A percentile compares a stretch with the other conserved stretches of the same genome.
These are phyloP conservation scores for Chlamydomonas schloesseri DNA, from an alignment of 139 green algal species.

Conservation along the genomic window DNA sequence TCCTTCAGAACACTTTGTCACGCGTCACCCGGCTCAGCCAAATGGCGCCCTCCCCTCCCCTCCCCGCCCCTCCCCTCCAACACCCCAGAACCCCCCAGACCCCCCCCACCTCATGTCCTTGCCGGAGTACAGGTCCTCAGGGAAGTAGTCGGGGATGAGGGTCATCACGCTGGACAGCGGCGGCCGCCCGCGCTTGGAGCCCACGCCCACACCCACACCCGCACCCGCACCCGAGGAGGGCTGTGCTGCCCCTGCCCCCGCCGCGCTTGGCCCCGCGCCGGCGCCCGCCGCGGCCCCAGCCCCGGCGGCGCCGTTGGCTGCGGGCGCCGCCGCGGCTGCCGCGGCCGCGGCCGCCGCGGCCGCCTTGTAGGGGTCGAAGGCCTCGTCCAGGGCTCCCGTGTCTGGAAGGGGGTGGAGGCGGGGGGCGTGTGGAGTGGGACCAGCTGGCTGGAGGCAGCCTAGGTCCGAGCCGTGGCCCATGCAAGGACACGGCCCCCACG, in stretches of 20 bases:
- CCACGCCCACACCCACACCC: no score
- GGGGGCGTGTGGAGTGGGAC: background rate
- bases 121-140: constrained; percentile 49
- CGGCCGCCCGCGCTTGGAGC: constrained; percentile 3
- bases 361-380: constrained; percentile 27
- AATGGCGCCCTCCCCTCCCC: no score
- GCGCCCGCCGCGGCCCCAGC: background rate
- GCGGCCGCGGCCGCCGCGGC: background rate
- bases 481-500: no score
- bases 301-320: no score
- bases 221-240: no score
- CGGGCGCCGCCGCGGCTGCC: background rate
- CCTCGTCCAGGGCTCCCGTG: background rate
- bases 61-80: no score
- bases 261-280: background rate
- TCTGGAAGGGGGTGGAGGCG: background rate
- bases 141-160: constrained; percentile 48
- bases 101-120: constrained; percentile 35
- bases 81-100: no score
- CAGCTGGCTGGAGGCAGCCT: no score
- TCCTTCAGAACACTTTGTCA: no score
- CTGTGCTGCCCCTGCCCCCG: no score
- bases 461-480: no score
- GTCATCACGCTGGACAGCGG: constrained; percentile 40
- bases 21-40: no score